A percentile compares a stretch with the other conserved stretches of the same genome.
phyloP scores from a whole-genome alignment of 1,284 basidiomycete species.

The Cystobasidiaceae sp. region DNA sequence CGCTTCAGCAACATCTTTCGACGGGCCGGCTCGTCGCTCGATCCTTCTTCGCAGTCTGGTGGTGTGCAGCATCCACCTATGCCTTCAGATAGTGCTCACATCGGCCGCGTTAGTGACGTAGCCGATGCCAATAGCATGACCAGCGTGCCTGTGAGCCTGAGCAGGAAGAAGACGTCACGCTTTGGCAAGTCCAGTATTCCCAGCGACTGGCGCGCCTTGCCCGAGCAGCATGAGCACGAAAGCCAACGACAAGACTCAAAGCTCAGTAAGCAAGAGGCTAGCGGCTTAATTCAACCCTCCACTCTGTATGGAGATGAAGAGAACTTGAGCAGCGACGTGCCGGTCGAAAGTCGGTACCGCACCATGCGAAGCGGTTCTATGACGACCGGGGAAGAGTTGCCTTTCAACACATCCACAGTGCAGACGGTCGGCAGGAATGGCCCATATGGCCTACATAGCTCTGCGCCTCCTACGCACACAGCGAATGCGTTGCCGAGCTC shows the following conservation, averaged over 20 bases:
- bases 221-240: background rate
- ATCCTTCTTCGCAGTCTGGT: background rate
- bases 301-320: background rate
- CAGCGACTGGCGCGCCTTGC: slow-evolving; percentile 2
- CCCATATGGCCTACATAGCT: no score
- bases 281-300: background rate
- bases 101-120: background rate
- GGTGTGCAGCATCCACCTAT: background rate
- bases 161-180: background rate
- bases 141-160: background rate
- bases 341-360: background rate
- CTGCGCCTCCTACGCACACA: no score
- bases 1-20: background rate
- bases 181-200: background rate
- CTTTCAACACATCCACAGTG: no score
- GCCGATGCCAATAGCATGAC: background rate
- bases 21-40: background rate
- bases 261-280: background rate
- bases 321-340: background rate
- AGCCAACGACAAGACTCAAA: background rate
- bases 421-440: no score
- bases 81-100: background rate
- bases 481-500: no score
- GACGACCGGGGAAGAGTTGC: no score
- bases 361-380: slow-evolving; percentile 5